Evolutionary conservation across 306 rosid genomes (phyloP).

Genomic region (Gynostemma pentaphyllum): DNA sequence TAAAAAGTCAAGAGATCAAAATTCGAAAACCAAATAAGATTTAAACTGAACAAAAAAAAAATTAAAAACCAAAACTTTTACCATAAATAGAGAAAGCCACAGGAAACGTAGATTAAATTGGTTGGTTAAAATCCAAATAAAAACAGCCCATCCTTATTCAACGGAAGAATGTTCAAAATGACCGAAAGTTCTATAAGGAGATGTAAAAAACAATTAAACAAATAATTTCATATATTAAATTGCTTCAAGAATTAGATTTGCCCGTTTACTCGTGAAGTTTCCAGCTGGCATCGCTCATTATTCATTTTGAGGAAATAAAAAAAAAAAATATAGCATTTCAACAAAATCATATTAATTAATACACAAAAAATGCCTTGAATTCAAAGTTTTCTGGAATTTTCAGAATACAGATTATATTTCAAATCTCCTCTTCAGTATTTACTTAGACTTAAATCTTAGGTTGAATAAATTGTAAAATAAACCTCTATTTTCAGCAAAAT

Average conservation of each 20-base stretch:
- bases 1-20: no score
- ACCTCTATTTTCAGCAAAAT: no score
- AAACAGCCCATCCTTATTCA: background rate
- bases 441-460: no score
- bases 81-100: background rate
- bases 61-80: no score
- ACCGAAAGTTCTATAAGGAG: background rate
- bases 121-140: background rate
- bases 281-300: constrained; percentile 5
- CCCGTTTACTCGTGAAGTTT: background rate
- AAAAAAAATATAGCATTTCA: background rate
- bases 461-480: no score
- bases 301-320: background rate
- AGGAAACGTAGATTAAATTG: background rate
- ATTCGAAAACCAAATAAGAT: no score
- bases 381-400: no score
- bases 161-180: constrained; percentile 3
- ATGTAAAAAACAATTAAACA: background rate
- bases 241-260: background rate
- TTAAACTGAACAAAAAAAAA: no score
- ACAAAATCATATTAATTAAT: background rate
- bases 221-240: background rate
- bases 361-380: background rate
- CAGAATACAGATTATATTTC: no score
- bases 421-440: no score